Evolutionary conservation across 1,139 yeast species (phyloP).

Genomic region (Geotrichum candidum): DNA sequence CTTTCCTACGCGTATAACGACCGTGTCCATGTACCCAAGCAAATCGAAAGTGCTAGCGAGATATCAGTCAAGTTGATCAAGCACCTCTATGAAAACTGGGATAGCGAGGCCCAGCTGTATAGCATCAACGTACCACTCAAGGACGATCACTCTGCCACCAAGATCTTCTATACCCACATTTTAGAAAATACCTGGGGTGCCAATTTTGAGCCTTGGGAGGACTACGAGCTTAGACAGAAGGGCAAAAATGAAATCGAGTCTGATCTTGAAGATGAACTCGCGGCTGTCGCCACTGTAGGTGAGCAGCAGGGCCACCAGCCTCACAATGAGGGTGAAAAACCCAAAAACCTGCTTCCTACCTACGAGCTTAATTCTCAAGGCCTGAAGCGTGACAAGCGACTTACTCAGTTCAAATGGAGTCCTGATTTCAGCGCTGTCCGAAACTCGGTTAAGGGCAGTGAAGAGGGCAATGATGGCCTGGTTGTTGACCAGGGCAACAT

Average conservation of each 20-base stretch:
- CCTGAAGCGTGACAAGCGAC: conserved; percentile 16
- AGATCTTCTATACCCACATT: conserved; percentile 71
- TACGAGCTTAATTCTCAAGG: conserved; percentile 12
- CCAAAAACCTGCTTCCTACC: conserved; percentile 13
- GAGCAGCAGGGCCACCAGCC: conserved; percentile 3
- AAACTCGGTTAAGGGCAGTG: conserved; percentile 49
- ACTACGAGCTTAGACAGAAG: conserved; percentile 10
- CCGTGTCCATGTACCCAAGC: conserved; percentile 47
- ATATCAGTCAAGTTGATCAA: conserved; percentile 58
- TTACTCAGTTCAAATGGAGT: conserved; percentile 58
- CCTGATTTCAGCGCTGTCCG: conserved; percentile 76
- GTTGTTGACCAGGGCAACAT: conserved; percentile 39
- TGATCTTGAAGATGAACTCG: conserved; percentile 16
- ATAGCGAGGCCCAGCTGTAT: conserved; percentile 56
- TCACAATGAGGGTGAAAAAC: conserved; percentile 8
- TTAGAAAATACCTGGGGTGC: conserved; percentile 75
- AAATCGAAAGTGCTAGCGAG: conserved; percentile 60
- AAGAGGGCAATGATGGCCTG: conserved; percentile 46
- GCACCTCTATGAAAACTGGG: conserved; percentile 56
- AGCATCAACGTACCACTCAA: conserved; percentile 78
- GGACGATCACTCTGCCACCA: conserved; percentile 45
- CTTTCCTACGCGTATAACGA: conserved; percentile 71
- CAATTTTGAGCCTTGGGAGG: conserved; percentile 39
- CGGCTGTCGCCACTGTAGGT: conserved; percentile 14
- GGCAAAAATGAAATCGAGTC: not conserved